These are phyloP conservation scores for Metschnikowia cerradonensis DNA, from an alignment of 805 yeast genomes.

Conservation along the genomic window DNA sequence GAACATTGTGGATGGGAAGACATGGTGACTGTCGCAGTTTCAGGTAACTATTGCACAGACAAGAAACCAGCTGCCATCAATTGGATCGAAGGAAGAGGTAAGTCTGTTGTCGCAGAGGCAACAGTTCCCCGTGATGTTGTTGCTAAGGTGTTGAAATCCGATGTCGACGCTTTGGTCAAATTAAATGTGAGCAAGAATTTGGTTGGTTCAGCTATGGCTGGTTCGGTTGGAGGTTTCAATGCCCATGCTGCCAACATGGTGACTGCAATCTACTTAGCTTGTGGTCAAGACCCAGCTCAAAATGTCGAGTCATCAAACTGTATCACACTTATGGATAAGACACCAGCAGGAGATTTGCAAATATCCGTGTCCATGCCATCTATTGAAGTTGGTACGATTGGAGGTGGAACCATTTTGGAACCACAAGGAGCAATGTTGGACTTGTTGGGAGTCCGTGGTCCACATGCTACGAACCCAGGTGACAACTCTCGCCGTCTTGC, in stretches of 20 bases:
- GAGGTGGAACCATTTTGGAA: conserved; percentile 97
- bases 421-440: conserved; percentile 98
- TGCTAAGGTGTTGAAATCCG: conserved; percentile 78
- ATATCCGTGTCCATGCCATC: conserved; percentile 99
- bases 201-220: conserved; percentile 98
- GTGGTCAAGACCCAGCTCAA: conserved; percentile 99
- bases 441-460: conserved; percentile 90
- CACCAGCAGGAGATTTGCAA: conserved; percentile 59
- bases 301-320: conserved; percentile 97
- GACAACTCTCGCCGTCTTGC: conserved; percentile 93
- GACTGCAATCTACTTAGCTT: conserved; percentile 89
- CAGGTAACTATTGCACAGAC: conserved; percentile 97
- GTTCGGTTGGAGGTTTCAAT: conserved; percentile 95
- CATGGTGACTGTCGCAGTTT: conserved; percentile 87
- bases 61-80: conserved; percentile 97
- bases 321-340: conserved; percentile 89
- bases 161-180: conserved; percentile 88
- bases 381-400: conserved; percentile 97
- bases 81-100: conserved; percentile 99
- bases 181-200: conserved; percentile 85
- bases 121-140: conserved; percentile 81
- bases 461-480: conserved; percentile 91
- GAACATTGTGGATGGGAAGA: conserved; percentile 90
- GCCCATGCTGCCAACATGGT: conserved; percentile 97
- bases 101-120: conserved; percentile 95